A percentile compares a stretch with the other conserved stretches of the same genome.
phyloP scores from a whole-genome alignment of 1,139 yeast genomes.

The Sugiyamaella grinbergsii region DNA sequence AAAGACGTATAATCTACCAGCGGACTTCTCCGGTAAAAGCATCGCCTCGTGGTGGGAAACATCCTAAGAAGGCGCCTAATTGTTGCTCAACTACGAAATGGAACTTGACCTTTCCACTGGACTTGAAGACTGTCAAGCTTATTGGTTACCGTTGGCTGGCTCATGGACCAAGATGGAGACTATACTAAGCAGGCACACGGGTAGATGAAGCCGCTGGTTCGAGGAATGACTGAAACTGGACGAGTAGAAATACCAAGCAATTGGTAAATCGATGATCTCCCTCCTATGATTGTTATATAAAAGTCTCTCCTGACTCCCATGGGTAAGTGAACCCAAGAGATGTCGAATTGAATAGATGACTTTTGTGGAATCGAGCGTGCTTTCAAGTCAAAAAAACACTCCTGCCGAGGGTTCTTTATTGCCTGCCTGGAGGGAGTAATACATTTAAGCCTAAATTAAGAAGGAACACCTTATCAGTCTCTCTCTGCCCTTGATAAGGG shows the following conservation, averaged over 20 bases:
- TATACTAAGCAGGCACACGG: slow-evolving; percentile 39
- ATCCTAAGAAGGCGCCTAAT: slow-evolving; percentile 39
- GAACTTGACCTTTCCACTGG: slow-evolving; percentile 39
- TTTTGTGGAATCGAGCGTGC: slow-evolving; percentile 42
- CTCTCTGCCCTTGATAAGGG: slow-evolving; percentile 6
- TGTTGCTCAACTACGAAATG: slow-evolving; percentile 40
- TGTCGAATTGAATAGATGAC: slow-evolving; percentile 43
- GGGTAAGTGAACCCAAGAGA: slow-evolving; percentile 44
- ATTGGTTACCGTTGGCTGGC: slow-evolving; percentile 42
- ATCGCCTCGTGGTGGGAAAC: slow-evolving; percentile 46
- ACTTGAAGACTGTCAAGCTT: slow-evolving; percentile 42
- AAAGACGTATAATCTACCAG: slow-evolving; percentile 38
- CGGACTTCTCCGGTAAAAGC: slow-evolving; percentile 40
- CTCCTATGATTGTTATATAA: slow-evolving; percentile 44
- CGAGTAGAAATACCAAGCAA: slow-evolving; percentile 42
- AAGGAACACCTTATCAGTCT: too few species aligned
- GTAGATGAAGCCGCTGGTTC: slow-evolving; percentile 42
- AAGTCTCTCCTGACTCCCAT: slow-evolving; percentile 36
- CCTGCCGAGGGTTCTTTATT: slow-evolving; percentile 8
- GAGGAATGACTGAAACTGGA: slow-evolving; percentile 40
- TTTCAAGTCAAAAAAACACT: slow-evolving; percentile 29
- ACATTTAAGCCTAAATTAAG: too few species aligned
- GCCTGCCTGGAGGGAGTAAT: neutral
- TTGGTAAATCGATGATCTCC: slow-evolving; percentile 43
- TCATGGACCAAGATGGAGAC: slow-evolving; percentile 43